Evolutionary conservation across 495 filamentous ascomycete genomes (phyloP), one percentile per base, ranked within the genome.

Genomic region (Diplogelasinospora grovesii): DNA sequence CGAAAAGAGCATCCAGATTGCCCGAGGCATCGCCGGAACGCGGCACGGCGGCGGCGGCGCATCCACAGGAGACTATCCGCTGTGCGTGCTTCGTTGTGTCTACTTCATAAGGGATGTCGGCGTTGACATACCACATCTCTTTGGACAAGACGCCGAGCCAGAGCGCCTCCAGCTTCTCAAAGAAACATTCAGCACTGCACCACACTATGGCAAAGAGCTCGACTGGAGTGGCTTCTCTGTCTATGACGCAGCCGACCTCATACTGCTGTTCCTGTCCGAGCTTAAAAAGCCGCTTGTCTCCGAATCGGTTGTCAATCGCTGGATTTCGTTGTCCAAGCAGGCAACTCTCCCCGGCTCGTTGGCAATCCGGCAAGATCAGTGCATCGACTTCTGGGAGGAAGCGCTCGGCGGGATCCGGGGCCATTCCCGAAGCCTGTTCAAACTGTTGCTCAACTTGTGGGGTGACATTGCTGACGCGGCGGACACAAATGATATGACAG

Each of bases 341-440:
- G 56, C 59, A 5, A 64, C 56, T 21, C 30, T 60, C 14, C 28
- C 50, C 1, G 57, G 56, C 22, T 59, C 55, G 4, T 50, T 57
- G 27, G 52, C 49, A 18, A 45, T 52, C 26, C 49, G 65, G 11
- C 41, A 65, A 0, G 67, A 70, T 34, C 57, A 64, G 41, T 65
- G 64, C 13, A 61, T 70, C 14, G 64, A 69, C 29, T 70, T 70
- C 29, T 70, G 67, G 67, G 67, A 70, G 47, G 67, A 70, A 48
- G 60, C 67, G 16, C 41, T 70, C 5, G 52, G 49, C 25, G 65
- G 64, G 1, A 52, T 69, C 3, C 54, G 53, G 22, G 65, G 67
- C 1, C 57, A 57, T 2, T 45, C 52, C 20, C 57, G 65, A 26
- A 50, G 49, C 18, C 38, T 68, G 22, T 64, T 69, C 50, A 69